Evolutionary conservation across 1,139 yeast genomes (phyloP), one percentile per base, ranked within the genome.

Genomic region (Scheffersomyces cryptocercus): DNA sequence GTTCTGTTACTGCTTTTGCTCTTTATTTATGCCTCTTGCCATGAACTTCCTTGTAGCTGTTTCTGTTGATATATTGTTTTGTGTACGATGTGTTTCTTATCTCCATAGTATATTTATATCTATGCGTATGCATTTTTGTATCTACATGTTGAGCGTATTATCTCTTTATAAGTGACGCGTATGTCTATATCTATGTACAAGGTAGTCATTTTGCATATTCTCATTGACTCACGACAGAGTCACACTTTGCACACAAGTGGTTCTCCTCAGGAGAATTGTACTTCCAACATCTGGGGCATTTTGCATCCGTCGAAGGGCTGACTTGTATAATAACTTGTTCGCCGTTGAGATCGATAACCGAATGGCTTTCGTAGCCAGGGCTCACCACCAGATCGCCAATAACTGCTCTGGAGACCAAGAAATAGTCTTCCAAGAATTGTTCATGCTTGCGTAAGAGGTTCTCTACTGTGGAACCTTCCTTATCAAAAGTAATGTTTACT

Each of bases 261-360:
- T 80, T 82, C 37, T 75, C 82, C 0, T 51, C 56, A 0, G 61
- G 62, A 0, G 95, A 73, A 12, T 79, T 79, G 57, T 68, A 83
- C 57, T 88, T 88, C 99, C 99, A 93, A 64, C 99, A 93, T 58
- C 99, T 77, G 2, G 96, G 96, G 61, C 99, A 93, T 56, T 89
- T 89, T 41, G 67, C 65, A 4, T 67, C 59, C 0, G 64, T 50
- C 0, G 89, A 77, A 4, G 73, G 74, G 8, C 67, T 61, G 5
- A 82, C 74, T 10, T 68, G 55, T 5, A 80, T 63, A 1, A 52
- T 49, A 3, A 79, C 52, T 1, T 45, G 46, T 2, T 55, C 58
- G 2, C 65, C 72, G 16, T 62, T 67, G 4, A 70, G 47, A 0
- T 47, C 53, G 3, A 52, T 36, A 2, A 41, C 26, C 3, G 59